Evolutionary conservation across 1,284 basidiomycete genomes (phyloP).

Genomic region (Uromyces viciae-fabae): DNA sequence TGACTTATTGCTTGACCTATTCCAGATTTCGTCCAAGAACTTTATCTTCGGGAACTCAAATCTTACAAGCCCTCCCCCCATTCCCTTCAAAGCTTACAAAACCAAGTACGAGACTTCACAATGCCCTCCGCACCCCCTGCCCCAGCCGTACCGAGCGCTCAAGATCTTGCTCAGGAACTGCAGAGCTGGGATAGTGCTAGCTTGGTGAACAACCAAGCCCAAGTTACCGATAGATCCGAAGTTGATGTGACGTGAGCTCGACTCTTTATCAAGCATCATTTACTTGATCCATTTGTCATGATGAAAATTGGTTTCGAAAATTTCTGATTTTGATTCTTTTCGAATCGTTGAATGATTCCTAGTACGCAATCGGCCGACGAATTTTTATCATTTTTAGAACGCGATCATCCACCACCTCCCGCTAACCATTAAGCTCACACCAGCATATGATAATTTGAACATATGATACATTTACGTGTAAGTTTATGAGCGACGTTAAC

Average conservation of each 20-base stretch:
- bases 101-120: constrained; percentile 57
- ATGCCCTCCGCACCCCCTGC: constrained; percentile 55
- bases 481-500: no score
- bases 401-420: constrained; percentile 35
- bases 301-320: neutral
- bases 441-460: no score
- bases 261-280: neutral
- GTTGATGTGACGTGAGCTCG: constrained; percentile 20
- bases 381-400: constrained; percentile 36
- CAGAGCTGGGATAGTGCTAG: constrained; percentile 51
- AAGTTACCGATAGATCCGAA: constrained; percentile 1
- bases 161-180: constrained; percentile 56
- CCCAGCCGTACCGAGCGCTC: constrained; percentile 55
- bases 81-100: constrained; percentile 47
- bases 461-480: no score
- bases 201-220: constrained; percentile 26
- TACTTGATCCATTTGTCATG: neutral
- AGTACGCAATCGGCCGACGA: constrained; percentile 41
- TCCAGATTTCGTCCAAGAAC: constrained; percentile 82
- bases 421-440: neutral
- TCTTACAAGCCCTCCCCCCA: constrained; percentile 68
- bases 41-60: constrained; percentile 86
- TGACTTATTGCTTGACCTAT: neutral
- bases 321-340: neutral
- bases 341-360: neutral